These are phyloP conservation scores for Phaeophleospora eucalypticola DNA, from an alignment of 2,329 filamentous ascomycete genomes.

Conservation along the genomic window DNA sequence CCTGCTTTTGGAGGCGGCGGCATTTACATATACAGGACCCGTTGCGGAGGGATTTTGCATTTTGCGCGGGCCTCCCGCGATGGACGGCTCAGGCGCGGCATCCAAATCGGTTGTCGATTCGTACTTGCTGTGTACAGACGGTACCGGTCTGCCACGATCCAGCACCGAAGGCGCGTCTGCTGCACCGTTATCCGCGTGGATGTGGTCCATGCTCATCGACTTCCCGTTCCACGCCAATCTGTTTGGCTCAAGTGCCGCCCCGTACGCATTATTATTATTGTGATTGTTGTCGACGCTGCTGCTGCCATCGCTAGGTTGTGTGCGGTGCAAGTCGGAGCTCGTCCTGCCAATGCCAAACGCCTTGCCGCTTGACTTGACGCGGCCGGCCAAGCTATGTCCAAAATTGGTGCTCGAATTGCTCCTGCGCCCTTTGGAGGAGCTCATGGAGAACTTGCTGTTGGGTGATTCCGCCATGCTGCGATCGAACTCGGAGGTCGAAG, in stretches of 20 bases:
- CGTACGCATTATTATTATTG: conserved; percentile 41
- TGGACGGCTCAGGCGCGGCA: conserved; percentile 78
- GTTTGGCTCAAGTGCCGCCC: conserved; percentile 56
- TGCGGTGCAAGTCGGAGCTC: conserved; percentile 21
- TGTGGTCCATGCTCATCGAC: conserved; percentile 73
- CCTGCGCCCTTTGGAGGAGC: conserved; percentile 50
- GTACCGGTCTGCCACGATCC: conserved; percentile 41
- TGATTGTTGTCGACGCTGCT: conserved; percentile 6
- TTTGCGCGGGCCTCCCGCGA: conserved; percentile 72
- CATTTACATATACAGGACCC: conserved; percentile 34
- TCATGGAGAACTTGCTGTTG: conserved; percentile 18
- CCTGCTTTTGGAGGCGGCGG: conserved; percentile 20
- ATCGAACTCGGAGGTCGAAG: conserved; percentile 57
- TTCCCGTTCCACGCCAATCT: conserved; percentile 50
- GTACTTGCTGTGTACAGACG: conserved; percentile 40
- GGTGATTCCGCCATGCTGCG: conserved; percentile 34
- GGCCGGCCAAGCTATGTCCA: conserved; percentile 15
- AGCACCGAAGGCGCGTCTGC: conserved; percentile 41
- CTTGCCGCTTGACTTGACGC: conserved; percentile 13
- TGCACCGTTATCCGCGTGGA: conserved; percentile 41
- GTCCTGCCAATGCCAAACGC: conserved; percentile 13
- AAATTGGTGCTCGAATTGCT: conserved; percentile 80
- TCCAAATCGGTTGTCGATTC: conserved; percentile 56
- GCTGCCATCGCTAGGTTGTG: conserved; percentile 2
- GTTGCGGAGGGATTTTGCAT: conserved; percentile 38